A percentile compares a stretch with the other conserved stretches of the same genome.
These are phyloP conservation scores for Dictyostelium brefeldianum DNA, from an alignment of 78 protist genomes.

Conservation along the genomic window DNA sequence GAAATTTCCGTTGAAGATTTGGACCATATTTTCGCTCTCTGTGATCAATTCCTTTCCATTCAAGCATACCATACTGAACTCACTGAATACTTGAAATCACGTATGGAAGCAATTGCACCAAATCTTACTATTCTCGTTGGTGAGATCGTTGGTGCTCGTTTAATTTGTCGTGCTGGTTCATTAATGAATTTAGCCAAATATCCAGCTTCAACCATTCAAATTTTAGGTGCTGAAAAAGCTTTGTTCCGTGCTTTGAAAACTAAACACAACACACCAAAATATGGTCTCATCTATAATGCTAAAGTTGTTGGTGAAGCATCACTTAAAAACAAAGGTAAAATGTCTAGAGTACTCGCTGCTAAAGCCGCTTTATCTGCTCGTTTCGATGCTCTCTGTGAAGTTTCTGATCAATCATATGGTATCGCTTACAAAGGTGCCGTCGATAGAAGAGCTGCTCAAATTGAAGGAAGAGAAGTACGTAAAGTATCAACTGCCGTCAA, in stretches of 20 bases:
- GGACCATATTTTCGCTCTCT: slow-evolving; percentile 90
- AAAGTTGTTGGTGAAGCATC: slow-evolving; percentile 97
- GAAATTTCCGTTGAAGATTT: slow-evolving; percentile 87
- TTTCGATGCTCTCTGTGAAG: slow-evolving; percentile 98
- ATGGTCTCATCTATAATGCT: slow-evolving; percentile 99
- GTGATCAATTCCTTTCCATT: slow-evolving; percentile 90
- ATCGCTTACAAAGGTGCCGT: slow-evolving; percentile 83
- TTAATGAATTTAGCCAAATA: slow-evolving; percentile 96
- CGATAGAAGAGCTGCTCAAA: slow-evolving; percentile 86
- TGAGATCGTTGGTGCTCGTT: slow-evolving; percentile 97
- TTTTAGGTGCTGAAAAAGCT: slow-evolving; percentile 98
- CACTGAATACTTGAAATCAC: slow-evolving; percentile 92
- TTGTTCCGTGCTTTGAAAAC: slow-evolving; percentile 96
- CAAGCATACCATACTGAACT: slow-evolving; percentile 94
- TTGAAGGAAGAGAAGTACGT: slow-evolving; percentile 86
- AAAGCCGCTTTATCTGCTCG: slow-evolving; percentile 96
- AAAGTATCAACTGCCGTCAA: background rate
- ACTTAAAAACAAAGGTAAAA: slow-evolving; percentile 98
- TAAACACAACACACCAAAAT: slow-evolving; percentile 97
- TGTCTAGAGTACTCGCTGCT: slow-evolving; percentile 98
- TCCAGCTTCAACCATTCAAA: slow-evolving; percentile 98
- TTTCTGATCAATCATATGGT: slow-evolving; percentile 86
- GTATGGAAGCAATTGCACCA: slow-evolving; percentile 97
- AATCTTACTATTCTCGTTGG: slow-evolving; percentile 98
- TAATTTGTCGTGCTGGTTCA: slow-evolving; percentile 97